Percentiles rank a stretch among this genome's conserved stretches.
These are phyloP conservation scores for Hibiscus tridactylites DNA, from an alignment of 345 rosid genomes.

Conservation along the genomic window DNA sequence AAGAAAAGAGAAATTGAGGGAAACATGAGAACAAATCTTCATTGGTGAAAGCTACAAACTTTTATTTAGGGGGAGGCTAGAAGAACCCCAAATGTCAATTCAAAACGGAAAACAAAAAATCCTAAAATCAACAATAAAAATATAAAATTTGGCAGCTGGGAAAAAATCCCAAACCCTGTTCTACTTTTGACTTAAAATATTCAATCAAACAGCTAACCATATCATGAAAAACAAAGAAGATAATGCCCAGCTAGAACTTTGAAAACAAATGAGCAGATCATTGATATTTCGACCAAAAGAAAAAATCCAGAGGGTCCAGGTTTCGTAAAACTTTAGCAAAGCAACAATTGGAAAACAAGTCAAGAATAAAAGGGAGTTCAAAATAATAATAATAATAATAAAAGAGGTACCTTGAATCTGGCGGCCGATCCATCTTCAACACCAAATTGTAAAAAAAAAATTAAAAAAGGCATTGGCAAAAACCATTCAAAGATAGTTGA, in stretches of 20 bases:
- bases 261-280: not conserved
- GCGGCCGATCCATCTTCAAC: conserved; percentile 18
- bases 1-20: not conserved
- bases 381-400: not conserved
- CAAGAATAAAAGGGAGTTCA: not conserved
- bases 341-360: not conserved
- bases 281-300: not conserved
- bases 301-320: conserved; percentile 8
- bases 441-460: not conserved
- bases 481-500: not conserved
- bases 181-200: conserved; percentile 3
- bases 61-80: not conserved
- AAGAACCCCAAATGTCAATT: not conserved
- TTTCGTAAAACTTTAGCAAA: not conserved
- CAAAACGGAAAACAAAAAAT: not conserved
- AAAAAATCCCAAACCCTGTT: conserved; percentile 11
- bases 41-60: conserved; percentile 3
- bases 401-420: conserved; percentile 19
- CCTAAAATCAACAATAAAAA: not conserved
- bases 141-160: conserved; percentile 12
- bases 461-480: conserved; percentile 18
- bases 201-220: not conserved
- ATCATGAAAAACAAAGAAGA: not conserved
- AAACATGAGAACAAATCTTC: conserved; percentile 8
- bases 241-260: conserved; percentile 16